phyloP scores from a whole-genome alignment of 129 eudicot genomes.

The Artemisia argyi region DNA sequence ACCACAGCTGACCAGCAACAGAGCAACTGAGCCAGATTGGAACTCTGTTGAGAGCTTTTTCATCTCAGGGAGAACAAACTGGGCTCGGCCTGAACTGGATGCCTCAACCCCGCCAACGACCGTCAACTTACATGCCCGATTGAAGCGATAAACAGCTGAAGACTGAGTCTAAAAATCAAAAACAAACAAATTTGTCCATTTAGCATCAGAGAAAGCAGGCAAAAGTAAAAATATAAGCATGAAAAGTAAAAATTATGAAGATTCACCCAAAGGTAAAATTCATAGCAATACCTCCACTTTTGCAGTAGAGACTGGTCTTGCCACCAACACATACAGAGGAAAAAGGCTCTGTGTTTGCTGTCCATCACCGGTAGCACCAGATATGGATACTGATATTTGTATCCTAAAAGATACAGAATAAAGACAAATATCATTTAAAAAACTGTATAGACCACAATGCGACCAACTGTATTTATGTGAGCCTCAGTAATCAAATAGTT shows the following conservation, averaged over 20 bases:
- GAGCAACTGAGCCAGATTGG: constrained; percentile 59
- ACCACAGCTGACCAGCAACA: constrained; percentile 90
- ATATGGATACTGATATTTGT: constrained; percentile 68
- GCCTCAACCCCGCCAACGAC: constrained; percentile 45
- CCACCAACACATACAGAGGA: constrained; percentile 81
- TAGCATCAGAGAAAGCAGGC: constrained; percentile 20
- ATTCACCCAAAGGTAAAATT: constrained; percentile 13
- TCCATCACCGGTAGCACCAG: constrained; percentile 57
- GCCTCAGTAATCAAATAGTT: background rate
- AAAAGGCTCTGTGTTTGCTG: constrained; percentile 52
- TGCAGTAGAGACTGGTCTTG: constrained; percentile 62
- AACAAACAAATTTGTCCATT: constrained; percentile 2
- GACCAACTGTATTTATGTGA: constrained; percentile 3
- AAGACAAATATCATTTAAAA: constrained; percentile 13
- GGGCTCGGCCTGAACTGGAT: constrained; percentile 45
- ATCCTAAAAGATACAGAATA: constrained; percentile 51
- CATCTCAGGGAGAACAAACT: constrained; percentile 83
- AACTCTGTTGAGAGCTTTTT: constrained; percentile 64
- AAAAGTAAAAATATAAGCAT: constrained; percentile 19
- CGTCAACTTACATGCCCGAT: constrained; percentile 57
- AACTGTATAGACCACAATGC: constrained; percentile 17
- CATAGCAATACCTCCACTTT: constrained; percentile 54
- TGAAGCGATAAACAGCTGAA: constrained; percentile 75
- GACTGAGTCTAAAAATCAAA: constrained; percentile 47
- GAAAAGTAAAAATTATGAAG: constrained; percentile 18